A percentile compares a stretch with the other conserved stretches of the same genome.
These are phyloP conservation scores for Prunus dulcis DNA, from an alignment of 306 rosid species.

Conservation along the genomic window DNA sequence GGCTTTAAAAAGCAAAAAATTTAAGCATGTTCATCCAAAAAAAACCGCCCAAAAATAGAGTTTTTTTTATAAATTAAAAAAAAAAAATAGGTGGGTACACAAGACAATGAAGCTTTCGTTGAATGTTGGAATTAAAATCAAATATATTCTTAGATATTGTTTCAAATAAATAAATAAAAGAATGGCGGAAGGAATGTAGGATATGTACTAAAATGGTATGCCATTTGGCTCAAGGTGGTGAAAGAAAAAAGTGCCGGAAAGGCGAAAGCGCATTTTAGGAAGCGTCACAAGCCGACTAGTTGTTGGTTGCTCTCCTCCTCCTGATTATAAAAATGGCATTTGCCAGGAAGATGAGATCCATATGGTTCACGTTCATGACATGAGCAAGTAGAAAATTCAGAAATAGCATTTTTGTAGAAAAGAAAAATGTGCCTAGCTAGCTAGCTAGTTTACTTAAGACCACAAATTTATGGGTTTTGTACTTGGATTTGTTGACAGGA, in stretches of 20 bases:
- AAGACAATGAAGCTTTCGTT: background rate
- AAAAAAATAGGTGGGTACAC: background rate
- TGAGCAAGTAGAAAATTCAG: background rate
- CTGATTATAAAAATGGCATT: background rate
- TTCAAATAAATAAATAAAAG: background rate
- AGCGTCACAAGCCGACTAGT: constrained; percentile 11
- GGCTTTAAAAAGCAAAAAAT: background rate
- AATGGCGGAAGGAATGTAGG: background rate
- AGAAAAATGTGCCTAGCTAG: background rate
- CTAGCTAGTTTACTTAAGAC: background rate
- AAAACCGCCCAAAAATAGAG: background rate
- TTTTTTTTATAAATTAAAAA: background rate
- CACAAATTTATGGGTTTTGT: background rate
- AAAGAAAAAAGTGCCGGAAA: constrained; percentile 3
- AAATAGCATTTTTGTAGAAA: background rate
- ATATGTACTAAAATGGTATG: constrained; percentile 15
- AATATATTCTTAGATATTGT: background rate
- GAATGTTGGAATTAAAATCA: background rate
- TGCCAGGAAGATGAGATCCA: background rate
- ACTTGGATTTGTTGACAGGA: no score
- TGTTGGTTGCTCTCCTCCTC: background rate
- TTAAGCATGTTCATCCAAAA: background rate
- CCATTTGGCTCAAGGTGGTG: constrained; percentile 21
- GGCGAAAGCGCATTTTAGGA: constrained; percentile 34
- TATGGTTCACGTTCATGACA: background rate